Evolutionary conservation across 768 basidiomycete genomes (phyloP).

Genomic region (Suillus discolor): DNA sequence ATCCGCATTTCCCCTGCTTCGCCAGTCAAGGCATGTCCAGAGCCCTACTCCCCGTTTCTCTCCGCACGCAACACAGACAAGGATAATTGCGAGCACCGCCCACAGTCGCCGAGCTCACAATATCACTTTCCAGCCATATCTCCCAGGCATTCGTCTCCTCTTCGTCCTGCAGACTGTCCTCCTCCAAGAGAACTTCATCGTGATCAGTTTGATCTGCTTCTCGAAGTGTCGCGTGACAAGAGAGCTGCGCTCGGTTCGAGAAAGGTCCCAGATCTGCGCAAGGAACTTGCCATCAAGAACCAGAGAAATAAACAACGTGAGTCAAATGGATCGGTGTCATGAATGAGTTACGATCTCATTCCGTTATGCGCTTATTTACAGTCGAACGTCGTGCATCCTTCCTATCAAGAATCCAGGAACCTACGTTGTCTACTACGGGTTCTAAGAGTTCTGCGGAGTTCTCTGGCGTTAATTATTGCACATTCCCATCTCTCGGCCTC

Average conservation of each 20-base stretch:
- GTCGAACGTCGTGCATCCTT: slow-evolving; percentile 77
- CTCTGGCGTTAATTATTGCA: slow-evolving; percentile 67
- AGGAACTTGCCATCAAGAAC: slow-evolving; percentile 71
- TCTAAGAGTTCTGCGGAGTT: slow-evolving; percentile 71
- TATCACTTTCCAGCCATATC: slow-evolving; percentile 43
- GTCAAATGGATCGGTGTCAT: slow-evolving; percentile 24
- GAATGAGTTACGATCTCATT: slow-evolving; percentile 8
- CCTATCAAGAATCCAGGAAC: slow-evolving; percentile 71
- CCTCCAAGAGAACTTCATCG: slow-evolving; percentile 57
- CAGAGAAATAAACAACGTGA: slow-evolving; percentile 77
- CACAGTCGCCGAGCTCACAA: slow-evolving; percentile 59
- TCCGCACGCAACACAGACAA: slow-evolving; percentile 25
- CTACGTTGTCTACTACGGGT: slow-evolving; percentile 62
- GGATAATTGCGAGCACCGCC: slow-evolving; percentile 56
- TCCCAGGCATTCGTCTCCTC: slow-evolving; percentile 49
- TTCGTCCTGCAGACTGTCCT: slow-evolving; percentile 44
- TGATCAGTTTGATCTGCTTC: slow-evolving; percentile 63
- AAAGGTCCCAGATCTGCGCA: slow-evolving; percentile 62
- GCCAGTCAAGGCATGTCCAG: slow-evolving; percentile 48
- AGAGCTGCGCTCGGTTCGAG: slow-evolving; percentile 47
- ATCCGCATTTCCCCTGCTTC: slow-evolving; percentile 74
- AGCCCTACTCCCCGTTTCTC: slow-evolving; percentile 69
- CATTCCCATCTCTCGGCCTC: slow-evolving; percentile 68
- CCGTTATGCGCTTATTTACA: slow-evolving; percentile 28
- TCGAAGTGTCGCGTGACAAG: slow-evolving; percentile 62